A percentile compares a stretch with the other conserved stretches of the same genome.
Conservation (phyloP, 2,329 filamentous ascomycete genomes). For the Saccharata proteae region DNA sequence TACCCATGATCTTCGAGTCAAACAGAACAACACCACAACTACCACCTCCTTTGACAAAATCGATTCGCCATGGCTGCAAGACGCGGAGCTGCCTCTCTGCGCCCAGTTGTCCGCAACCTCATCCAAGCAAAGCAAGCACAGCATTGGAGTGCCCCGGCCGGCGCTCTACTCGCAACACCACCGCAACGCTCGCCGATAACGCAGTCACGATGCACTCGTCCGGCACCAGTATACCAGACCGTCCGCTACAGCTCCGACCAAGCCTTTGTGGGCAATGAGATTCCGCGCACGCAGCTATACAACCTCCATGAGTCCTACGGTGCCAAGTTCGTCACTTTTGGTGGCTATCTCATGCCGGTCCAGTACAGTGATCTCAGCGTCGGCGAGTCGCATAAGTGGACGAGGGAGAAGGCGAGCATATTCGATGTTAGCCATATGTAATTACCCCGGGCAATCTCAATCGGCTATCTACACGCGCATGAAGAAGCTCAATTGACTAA, state of each 20-base stretch:
- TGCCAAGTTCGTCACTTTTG: conserved; percentile 95
- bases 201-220: not conserved
- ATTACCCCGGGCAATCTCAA: conserved; percentile 12
- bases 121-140: no score
- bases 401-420: conserved; percentile 72
- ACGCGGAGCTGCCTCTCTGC: conserved; percentile 9
- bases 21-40: no score
- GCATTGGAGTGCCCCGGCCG: no score
- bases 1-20: no score
- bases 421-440: conserved; percentile 98
- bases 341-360: conserved; percentile 84
- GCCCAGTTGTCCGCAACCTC: conserved; percentile 10
- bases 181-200: conserved; percentile 1
- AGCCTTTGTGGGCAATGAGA: conserved; percentile 10
- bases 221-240: conserved; percentile 1
- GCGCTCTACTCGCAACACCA: no score
- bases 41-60: conserved; percentile 1
- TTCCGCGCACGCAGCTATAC: conserved; percentile 59
- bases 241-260: conserved; percentile 18
- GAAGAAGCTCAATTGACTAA: conserved; percentile 2
- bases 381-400: conserved; percentile 79
- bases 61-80: conserved; percentile 3
- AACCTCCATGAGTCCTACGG: conserved; percentile 66
- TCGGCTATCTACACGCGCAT: not conserved
- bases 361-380: conserved; percentile 72